Evolutionary conservation across 2,329 filamentous ascomycete genomes (phyloP).

Genomic region (Diaporthe vexans): DNA sequence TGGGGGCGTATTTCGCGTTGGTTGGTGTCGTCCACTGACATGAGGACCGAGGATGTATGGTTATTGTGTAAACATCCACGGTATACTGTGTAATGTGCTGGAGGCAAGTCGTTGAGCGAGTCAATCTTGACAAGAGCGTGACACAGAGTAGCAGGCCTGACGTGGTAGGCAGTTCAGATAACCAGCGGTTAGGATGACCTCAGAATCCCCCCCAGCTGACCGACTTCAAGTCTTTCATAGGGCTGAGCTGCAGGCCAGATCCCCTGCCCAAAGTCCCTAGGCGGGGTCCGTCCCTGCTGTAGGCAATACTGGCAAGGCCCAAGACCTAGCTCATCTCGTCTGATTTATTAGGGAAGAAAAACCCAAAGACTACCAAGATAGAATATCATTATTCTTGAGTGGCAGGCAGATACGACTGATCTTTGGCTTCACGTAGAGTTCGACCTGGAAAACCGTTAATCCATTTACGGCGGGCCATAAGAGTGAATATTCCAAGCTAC

Average conservation of each 20-base stretch:
- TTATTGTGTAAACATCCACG: neutral
- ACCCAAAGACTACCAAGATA: neutral
- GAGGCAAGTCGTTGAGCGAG: neutral
- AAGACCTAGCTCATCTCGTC: neutral
- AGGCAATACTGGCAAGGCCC: neutral
- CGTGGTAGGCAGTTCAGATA: neutral
- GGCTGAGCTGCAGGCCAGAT: slow-evolving; percentile 35
- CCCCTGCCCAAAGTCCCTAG: neutral
- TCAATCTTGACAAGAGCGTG: neutral
- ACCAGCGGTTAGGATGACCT: slow-evolving; percentile 19
- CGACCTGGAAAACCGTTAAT: neutral
- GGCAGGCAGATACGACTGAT: neutral
- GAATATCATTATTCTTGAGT: no score
- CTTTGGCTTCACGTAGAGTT: neutral
- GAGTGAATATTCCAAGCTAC: neutral
- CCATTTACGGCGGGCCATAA: neutral
- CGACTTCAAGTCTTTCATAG: slow-evolving; percentile 22
- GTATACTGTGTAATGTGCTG: neutral
- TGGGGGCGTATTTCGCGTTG: neutral
- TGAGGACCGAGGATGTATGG: neutral
- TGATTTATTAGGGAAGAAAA: neutral
- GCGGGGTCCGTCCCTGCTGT: slow-evolving; percentile 3
- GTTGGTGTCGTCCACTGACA: neutral
- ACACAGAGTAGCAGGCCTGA: neutral
- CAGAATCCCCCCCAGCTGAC: slow-evolving; percentile 18